Conservation (phyloP, 2,329 filamentous ascomycete species). For the Triangularia verruculosa region DNA sequence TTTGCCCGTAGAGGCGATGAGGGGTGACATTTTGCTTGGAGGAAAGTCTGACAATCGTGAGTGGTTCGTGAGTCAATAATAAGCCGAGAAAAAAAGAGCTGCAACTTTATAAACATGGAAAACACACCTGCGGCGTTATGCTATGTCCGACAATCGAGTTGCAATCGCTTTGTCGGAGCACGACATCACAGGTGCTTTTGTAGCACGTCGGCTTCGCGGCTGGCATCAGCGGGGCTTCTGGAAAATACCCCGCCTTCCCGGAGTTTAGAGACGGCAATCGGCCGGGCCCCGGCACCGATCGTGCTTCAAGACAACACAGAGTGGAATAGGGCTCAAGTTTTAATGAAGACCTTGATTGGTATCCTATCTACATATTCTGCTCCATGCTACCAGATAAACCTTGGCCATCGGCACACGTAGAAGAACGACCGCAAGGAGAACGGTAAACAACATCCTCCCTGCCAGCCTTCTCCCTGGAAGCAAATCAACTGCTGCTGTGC, state of each 20-base stretch:
- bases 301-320: background rate
- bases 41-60: background rate
- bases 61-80: background rate
- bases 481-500: background rate
- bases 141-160: background rate
- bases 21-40: constrained; percentile 17
- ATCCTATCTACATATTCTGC: constrained; percentile 4
- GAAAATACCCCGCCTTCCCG: background rate
- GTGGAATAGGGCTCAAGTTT: background rate
- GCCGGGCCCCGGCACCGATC: background rate
- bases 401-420: background rate
- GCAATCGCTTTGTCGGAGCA: background rate
- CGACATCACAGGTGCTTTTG: background rate
- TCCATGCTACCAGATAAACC: background rate
- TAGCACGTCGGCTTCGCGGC: background rate
- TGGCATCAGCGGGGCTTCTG: background rate
- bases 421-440: background rate
- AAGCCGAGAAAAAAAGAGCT: background rate
- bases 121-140: background rate
- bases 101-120: background rate
- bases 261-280: constrained; percentile 1
- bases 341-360: background rate
- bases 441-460: background rate
- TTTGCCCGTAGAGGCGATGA: constrained; percentile 21
- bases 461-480: background rate